These are phyloP conservation scores for Phaseolus coccineus DNA, from an alignment of 331 rosid genomes.

Conservation along the genomic window DNA sequence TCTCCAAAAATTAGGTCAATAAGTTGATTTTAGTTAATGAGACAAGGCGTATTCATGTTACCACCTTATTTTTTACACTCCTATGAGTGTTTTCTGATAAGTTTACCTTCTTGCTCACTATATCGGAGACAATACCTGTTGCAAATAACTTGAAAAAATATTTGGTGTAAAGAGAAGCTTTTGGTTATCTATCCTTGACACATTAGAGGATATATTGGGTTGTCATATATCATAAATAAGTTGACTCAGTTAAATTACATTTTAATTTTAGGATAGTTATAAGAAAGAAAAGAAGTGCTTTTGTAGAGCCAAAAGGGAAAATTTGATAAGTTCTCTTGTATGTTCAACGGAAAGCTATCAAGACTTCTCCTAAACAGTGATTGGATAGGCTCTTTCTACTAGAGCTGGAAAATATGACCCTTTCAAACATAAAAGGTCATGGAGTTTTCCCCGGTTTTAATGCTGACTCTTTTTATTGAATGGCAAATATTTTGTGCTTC, in stretches of 20 bases:
- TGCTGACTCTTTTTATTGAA: conserved; percentile 31
- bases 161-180: conserved; percentile 33
- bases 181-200: conserved; percentile 28
- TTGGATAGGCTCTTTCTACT: conserved; percentile 20
- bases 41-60: not conserved
- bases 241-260: conserved; percentile 13
- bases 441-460: not conserved
- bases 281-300: conserved; percentile 12
- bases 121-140: not conserved
- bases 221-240: conserved; percentile 30
- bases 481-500: not conserved
- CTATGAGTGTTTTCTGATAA: not conserved
- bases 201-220: conserved; percentile 16
- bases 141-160: conserved; percentile 13
- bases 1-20: not conserved
- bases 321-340: conserved; percentile 19
- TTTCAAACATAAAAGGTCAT: not conserved
- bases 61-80: not conserved
- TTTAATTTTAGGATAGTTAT: not conserved
- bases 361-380: conserved; percentile 9
- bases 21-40: not conserved
- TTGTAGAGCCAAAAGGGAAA: conserved; percentile 12
- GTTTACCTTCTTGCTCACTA: conserved; percentile 19
- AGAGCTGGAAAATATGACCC: conserved; percentile 1
- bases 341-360: conserved; percentile 27